Conservation (phyloP, 371 early-diverging fungal genomes). For the Batrachochytrium dendrobatidis region DNA sequence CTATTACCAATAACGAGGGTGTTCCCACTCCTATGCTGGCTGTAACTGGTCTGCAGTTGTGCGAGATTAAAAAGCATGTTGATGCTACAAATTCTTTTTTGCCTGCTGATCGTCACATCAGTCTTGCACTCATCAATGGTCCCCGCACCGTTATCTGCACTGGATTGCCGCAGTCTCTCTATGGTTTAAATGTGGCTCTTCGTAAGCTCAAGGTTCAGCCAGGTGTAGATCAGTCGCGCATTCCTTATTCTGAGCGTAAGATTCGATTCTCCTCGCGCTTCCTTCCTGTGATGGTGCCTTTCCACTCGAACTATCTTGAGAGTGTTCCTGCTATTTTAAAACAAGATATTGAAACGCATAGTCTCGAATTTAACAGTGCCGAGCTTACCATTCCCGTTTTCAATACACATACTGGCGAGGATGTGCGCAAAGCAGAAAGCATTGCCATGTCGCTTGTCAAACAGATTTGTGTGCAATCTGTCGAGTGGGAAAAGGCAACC, state of each 20-base stretch:
- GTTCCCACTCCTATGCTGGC: slow-evolving; percentile 92
- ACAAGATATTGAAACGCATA: slow-evolving; percentile 54
- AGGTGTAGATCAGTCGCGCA: slow-evolving; percentile 74
- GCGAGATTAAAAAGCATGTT: slow-evolving; percentile 70
- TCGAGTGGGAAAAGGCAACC: slow-evolving; percentile 86
- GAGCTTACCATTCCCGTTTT: slow-evolving; percentile 65
- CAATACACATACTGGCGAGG: slow-evolving; percentile 69
- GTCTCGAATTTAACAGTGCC: slow-evolving; percentile 48
- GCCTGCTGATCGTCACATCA: slow-evolving; percentile 69
- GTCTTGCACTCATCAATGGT: slow-evolving; percentile 81
- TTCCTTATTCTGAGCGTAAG: slow-evolving; percentile 80
- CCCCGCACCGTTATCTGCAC: slow-evolving; percentile 78
- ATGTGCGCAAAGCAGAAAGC: slow-evolving; percentile 45
- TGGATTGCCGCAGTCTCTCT: slow-evolving; percentile 82
- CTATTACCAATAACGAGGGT: slow-evolving; percentile 81
- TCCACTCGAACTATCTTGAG: slow-evolving; percentile 73
- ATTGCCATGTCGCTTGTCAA: slow-evolving; percentile 67
- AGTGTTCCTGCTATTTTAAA: slow-evolving; percentile 56
- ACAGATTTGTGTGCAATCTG: slow-evolving; percentile 72
- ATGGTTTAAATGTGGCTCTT: slow-evolving; percentile 79
- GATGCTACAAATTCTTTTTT: slow-evolving; percentile 79
- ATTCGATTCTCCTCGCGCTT: slow-evolving; percentile 79
- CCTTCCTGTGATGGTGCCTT: slow-evolving; percentile 82
- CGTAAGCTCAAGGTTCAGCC: slow-evolving; percentile 80
- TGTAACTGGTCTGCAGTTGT: slow-evolving; percentile 46